Percentiles rank a stretch among this genome's conserved stretches.
These are phyloP conservation scores for Emmonsiellopsis sp. DNA, from an alignment of 2,329 filamentous ascomycete species.

Conservation along the genomic window DNA sequence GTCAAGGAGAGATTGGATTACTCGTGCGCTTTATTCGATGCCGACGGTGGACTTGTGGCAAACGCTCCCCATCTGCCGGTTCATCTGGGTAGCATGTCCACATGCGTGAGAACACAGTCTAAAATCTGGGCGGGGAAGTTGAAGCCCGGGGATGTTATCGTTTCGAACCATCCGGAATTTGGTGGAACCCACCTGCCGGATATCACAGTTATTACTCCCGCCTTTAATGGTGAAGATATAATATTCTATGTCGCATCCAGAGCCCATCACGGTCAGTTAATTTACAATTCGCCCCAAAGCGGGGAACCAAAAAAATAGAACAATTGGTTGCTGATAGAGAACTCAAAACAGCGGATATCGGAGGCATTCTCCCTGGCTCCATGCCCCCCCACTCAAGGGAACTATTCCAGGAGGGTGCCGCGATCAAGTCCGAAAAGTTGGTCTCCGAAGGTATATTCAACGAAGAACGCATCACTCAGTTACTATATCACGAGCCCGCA, in stretches of 20 bases:
- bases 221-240: conserved; percentile 60
- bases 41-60: conserved; percentile 61
- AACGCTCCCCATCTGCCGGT: conserved; percentile 72
- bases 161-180: conserved; percentile 76
- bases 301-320: background rate
- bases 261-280: conserved; percentile 62
- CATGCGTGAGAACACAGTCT: conserved; percentile 65
- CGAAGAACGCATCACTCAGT: conserved; percentile 59
- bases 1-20: conserved; percentile 72
- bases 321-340: conserved; percentile 7
- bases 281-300: background rate
- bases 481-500: conserved; percentile 62
- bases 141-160: conserved; percentile 70
- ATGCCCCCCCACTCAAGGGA: conserved; percentile 68
- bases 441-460: conserved; percentile 66
- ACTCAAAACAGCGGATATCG: conserved; percentile 53
- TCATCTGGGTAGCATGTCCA: conserved; percentile 71
- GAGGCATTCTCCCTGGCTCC: conserved; percentile 65
- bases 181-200: conserved; percentile 78
- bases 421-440: conserved; percentile 54
- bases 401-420: conserved; percentile 56
- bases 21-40: conserved; percentile 67
- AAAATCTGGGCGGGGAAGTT: conserved; percentile 71
- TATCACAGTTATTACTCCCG: conserved; percentile 68
- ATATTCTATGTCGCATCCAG: conserved; percentile 67